Percentiles rank a stretch among this genome's conserved stretches.
Conservation (phyloP, 305 asterid genomes). For the Striga hermonthica region DNA sequence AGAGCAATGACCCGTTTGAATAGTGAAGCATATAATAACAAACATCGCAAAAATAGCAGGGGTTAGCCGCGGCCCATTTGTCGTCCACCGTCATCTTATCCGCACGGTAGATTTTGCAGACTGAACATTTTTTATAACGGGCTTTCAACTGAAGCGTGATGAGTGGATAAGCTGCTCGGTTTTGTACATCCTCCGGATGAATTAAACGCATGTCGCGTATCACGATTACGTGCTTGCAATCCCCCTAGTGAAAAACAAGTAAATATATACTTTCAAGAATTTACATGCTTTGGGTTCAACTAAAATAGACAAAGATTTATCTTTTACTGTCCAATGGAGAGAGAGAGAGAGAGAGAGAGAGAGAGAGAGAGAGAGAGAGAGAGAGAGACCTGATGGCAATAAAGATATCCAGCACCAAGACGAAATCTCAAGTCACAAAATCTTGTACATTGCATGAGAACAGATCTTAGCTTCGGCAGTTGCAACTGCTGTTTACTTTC, state of each 20-base stretch:
- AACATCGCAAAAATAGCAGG: constrained; percentile 79
- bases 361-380: not conserved
- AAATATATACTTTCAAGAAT: not conserved
- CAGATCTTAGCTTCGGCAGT: constrained; percentile 60
- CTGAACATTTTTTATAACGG: constrained; percentile 67
- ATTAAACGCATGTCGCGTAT: constrained; percentile 81
- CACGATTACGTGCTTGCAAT: constrained; percentile 75
- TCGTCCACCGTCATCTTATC: constrained; percentile 76
- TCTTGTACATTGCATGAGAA: constrained; percentile 59
- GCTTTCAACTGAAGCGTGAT: constrained; percentile 47
- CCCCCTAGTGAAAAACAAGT: constrained; percentile 50
- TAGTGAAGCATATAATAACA: constrained; percentile 97
- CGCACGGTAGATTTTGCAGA: constrained; percentile 80
- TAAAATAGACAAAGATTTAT: too few relatives aligned
- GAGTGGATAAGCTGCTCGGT: constrained; percentile 73
- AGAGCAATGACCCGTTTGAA: constrained; percentile 56
- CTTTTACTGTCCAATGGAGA: too few relatives aligned
- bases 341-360: not conserved
- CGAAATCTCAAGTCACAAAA: constrained; percentile 72
- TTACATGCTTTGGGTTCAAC: not conserved
- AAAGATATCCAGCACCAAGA: constrained; percentile 84
- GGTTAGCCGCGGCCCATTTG: constrained; percentile 77
- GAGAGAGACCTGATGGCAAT: constrained; percentile 78
- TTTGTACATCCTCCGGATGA: constrained; percentile 79
- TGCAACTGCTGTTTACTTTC: constrained; percentile 38